These are phyloP conservation scores for Panicum hallii DNA, from an alignment of 202 grass and related monocot species.

Conservation along the genomic window DNA sequence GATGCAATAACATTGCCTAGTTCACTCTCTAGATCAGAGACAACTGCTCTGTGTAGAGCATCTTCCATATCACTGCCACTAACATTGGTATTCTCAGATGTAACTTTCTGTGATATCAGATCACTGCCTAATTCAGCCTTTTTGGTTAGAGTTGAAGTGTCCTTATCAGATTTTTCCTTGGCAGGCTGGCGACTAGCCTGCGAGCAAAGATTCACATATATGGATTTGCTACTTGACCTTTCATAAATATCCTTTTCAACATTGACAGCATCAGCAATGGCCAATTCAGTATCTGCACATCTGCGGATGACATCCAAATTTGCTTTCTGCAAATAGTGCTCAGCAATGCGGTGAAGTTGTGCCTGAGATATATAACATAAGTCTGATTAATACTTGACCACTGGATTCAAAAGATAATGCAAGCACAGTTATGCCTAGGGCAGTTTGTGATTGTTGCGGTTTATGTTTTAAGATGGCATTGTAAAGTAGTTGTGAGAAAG, in stretches of 20 bases:
- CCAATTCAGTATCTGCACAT: conserved; percentile 92
- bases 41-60: conserved; percentile 41
- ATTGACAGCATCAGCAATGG: conserved; percentile 94
- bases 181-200: conserved; percentile 67
- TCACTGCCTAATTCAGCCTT: conserved; percentile 50
- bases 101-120: conserved; percentile 30
- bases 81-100: conserved; percentile 24
- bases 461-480: background rate
- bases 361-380: conserved; percentile 68
- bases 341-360: conserved; percentile 77
- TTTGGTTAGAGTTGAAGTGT: conserved; percentile 19
- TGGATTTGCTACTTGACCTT: conserved; percentile 83
- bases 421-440: background rate
- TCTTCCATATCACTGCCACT: conserved; percentile 46
- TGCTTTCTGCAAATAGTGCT: conserved; percentile 89
- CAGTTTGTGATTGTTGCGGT: background rate
- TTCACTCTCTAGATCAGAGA: conserved; percentile 54
- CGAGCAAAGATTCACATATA: conserved; percentile 94
- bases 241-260: conserved; percentile 82
- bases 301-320: conserved; percentile 68
- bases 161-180: conserved; percentile 51
- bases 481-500: background rate
- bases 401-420: conserved; percentile 12
- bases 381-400: conserved; percentile 36
- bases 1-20: conserved; percentile 5